A percentile compares a stretch with the other conserved stretches of the same genome.
Evolutionary conservation across 2,329 filamentous ascomycete species (phyloP).

Genomic region (Botrytis porri): DNA sequence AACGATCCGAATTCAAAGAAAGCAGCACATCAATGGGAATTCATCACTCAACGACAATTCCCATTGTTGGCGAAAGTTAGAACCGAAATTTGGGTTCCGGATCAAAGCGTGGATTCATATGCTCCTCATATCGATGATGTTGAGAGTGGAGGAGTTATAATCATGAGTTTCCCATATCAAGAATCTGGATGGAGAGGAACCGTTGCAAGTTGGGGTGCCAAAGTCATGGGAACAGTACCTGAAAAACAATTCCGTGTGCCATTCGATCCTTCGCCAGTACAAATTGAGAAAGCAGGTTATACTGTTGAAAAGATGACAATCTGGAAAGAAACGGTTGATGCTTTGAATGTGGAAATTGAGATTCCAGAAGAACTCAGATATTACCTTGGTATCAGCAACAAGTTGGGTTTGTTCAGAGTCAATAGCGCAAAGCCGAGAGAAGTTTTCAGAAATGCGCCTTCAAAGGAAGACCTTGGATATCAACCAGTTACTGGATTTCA

Average conservation of each 20-base stretch:
- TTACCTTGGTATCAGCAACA: conserved; percentile 65
- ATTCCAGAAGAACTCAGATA: conserved; percentile 59
- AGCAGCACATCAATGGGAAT: conserved; percentile 58
- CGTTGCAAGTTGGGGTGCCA: conserved; percentile 47
- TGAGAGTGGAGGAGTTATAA: conserved; percentile 57
- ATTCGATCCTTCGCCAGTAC: conserved; percentile 55
- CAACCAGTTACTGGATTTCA: conserved; percentile 66
- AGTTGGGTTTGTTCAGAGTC: conserved; percentile 66
- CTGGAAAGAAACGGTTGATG: conserved; percentile 56
- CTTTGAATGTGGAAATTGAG: conserved; percentile 57
- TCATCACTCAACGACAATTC: conserved; percentile 67
- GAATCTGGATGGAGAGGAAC: conserved; percentile 49
- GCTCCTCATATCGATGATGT: conserved; percentile 48
- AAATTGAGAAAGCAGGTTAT: conserved; percentile 60
- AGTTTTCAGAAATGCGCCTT: conserved; percentile 60
- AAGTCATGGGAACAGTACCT: conserved; percentile 50
- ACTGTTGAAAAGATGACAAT: conserved; percentile 59
- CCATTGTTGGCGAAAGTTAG: conserved; percentile 69
- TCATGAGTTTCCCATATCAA: conserved; percentile 64
- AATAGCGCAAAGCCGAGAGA: conserved; percentile 56
- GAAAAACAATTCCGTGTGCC: conserved; percentile 67
- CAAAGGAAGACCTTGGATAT: conserved; percentile 56
- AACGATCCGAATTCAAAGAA: conserved; percentile 40
- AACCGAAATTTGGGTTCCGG: conserved; percentile 67
- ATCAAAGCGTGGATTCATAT: conserved; percentile 54